Evolutionary conservation across 2,329 filamentous ascomycete genomes (phyloP).

Genomic region (Uncinocarpus reesii): DNA sequence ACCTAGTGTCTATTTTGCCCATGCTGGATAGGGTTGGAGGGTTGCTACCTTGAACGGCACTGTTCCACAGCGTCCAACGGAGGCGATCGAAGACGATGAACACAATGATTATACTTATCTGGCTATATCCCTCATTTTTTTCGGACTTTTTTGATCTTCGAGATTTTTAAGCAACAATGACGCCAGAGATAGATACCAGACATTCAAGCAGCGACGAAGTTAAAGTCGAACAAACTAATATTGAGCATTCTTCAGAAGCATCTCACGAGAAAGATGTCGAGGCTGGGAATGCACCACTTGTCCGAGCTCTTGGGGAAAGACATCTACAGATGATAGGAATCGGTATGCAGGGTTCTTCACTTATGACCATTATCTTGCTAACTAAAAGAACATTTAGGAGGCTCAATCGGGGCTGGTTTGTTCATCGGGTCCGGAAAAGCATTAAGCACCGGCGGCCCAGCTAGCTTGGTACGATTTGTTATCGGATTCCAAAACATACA

Average conservation of each 20-base stretch:
- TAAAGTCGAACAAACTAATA: background rate
- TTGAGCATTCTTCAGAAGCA: background rate
- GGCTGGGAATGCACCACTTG: constrained; percentile 16
- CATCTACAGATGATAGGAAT: constrained; percentile 51
- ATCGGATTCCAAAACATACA: constrained; percentile 15
- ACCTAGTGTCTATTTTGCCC: too few relatives aligned
- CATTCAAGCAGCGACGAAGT: background rate
- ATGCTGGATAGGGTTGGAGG: too few relatives aligned
- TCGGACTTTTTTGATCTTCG: background rate
- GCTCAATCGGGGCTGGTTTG: constrained; percentile 47
- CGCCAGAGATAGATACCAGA: background rate
- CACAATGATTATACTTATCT: too few relatives aligned
- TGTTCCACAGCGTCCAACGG: too few relatives aligned
- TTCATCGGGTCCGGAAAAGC: constrained; percentile 44
- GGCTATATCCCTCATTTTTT: background rate
- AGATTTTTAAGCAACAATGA: background rate
- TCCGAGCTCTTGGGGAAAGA: constrained; percentile 37
- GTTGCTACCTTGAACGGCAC: too few relatives aligned
- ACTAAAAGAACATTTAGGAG: constrained; percentile 20
- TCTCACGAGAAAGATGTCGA: constrained; percentile 23
- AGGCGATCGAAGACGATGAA: too few relatives aligned
- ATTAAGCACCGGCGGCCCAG: constrained; percentile 30
- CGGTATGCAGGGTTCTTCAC: constrained; percentile 24
- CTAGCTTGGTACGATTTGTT: constrained; percentile 35
- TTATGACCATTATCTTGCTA: background rate